Evolutionary conservation across 2,329 filamentous ascomycete species (phyloP).

Genomic region (Fusarium hainanense): DNA sequence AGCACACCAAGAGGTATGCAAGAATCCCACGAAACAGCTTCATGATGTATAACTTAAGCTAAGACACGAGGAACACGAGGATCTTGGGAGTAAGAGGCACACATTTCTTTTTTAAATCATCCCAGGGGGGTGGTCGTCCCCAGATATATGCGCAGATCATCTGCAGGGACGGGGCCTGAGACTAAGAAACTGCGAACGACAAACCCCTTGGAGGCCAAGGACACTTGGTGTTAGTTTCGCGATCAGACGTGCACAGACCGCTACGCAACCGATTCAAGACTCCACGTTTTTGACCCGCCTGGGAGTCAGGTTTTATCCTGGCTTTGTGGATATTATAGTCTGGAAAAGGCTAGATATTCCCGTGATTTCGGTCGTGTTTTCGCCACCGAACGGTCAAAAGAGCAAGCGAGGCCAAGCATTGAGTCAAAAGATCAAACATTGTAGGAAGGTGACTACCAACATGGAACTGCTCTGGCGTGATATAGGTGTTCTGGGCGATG

Average conservation of each 20-base stretch:
- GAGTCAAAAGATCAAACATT: neutral
- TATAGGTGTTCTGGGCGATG: neutral
- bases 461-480: neutral
- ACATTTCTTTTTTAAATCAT: neutral
- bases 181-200: neutral
- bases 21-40: neutral
- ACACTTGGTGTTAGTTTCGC: neutral
- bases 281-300: neutral
- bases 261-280: neutral
- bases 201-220: no score
- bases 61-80: neutral
- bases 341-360: neutral
- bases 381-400: neutral
- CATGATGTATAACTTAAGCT: neutral
- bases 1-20: neutral
- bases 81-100: neutral
- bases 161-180: neutral
- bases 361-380: neutral
- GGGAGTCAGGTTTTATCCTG: neutral
- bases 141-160: neutral
- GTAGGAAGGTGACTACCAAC: neutral
- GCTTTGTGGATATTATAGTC: neutral
- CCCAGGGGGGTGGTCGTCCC: neutral
- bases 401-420: neutral
- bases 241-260: neutral